A percentile compares a stretch with the other conserved stretches of the same genome.
Conservation (phyloP, 2,329 filamentous ascomycete genomes). For the Beauveria scarabaeidicola region DNA sequence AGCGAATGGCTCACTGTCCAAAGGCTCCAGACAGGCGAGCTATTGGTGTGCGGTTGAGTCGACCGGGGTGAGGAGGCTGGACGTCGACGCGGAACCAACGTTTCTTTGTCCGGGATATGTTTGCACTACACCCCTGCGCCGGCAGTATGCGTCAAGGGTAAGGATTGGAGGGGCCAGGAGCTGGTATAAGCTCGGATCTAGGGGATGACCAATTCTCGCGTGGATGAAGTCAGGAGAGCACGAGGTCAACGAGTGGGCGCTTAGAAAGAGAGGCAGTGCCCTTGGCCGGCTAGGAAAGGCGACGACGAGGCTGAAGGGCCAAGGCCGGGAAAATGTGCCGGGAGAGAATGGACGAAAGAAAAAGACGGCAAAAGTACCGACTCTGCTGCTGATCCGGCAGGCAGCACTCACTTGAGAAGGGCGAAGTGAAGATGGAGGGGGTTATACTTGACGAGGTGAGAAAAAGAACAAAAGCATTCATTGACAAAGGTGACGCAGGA, state of each 20-base stretch:
- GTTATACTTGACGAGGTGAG: neutral
- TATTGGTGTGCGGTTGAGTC: conserved; percentile 4
- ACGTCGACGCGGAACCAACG: conserved; percentile 4
- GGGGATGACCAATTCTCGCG: neutral
- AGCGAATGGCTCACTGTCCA: neutral
- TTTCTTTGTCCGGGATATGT: conserved; percentile 8
- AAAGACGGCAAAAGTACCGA: neutral
- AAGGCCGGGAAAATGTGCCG: neutral
- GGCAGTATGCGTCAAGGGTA: neutral
- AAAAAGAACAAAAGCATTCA: conserved; percentile 13
- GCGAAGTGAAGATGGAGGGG: conserved; percentile 1
- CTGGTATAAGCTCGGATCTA: conserved; percentile 3
- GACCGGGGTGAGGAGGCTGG: conserved; percentile 6
- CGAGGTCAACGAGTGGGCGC: conserved; percentile 4
- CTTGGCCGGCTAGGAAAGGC: neutral
- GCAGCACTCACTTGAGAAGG: conserved; percentile 5
- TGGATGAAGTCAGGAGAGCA: neutral
- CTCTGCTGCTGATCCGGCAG: conserved; percentile 9
- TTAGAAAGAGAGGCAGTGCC: neutral
- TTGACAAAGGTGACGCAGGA: conserved; percentile 10
- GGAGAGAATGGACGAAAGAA: neutral
- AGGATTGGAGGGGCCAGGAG: conserved; percentile 7
- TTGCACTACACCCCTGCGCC: conserved; percentile 9
- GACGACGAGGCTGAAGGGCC: neutral
- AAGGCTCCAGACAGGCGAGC: neutral